phyloP scores from a whole-genome alignment of 2,329 filamentous ascomycete species.

The Bimuria novae-zelandiae region DNA sequence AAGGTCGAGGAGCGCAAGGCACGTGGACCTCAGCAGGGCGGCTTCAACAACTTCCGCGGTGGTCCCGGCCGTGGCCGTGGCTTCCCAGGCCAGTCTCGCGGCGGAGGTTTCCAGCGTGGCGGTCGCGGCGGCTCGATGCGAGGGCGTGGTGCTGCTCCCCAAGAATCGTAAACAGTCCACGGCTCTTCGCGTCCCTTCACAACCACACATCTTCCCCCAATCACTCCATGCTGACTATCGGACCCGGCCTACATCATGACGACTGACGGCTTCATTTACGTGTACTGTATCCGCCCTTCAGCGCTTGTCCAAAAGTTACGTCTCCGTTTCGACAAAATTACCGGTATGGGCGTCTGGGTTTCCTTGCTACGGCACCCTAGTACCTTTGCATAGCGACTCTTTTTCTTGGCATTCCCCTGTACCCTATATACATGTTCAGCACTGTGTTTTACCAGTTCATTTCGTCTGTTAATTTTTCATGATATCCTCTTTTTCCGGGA shows the following conservation, averaged over 20 bases:
- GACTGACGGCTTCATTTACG: slow-evolving; percentile 44
- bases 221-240: slow-evolving; percentile 14
- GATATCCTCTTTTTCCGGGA: slow-evolving; percentile 14
- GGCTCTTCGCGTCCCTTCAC: slow-evolving; percentile 9
- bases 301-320: slow-evolving; percentile 46
- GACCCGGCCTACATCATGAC: slow-evolving; percentile 26
- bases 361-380: slow-evolving; percentile 26
- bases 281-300: slow-evolving; percentile 44
- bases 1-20: slow-evolving; percentile 87
- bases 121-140: slow-evolving; percentile 65
- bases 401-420: slow-evolving; percentile 41
- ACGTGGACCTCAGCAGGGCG: slow-evolving; percentile 43
- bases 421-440: slow-evolving; percentile 33
- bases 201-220: slow-evolving; percentile 6
- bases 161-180: slow-evolving; percentile 35
- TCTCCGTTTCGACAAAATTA: slow-evolving; percentile 37
- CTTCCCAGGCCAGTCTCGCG: slow-evolving; percentile 61
- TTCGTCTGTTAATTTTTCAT: slow-evolving; percentile 25
- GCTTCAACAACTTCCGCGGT: slow-evolving; percentile 42
- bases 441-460: slow-evolving; percentile 29
- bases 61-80: slow-evolving; percentile 63
- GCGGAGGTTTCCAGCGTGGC: slow-evolving; percentile 72
- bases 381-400: slow-evolving; percentile 47
- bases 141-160: slow-evolving; percentile 53
- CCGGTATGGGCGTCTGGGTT: slow-evolving; percentile 40